Conservation (phyloP, 2,329 filamentous ascomycete species). For the Madurella fahalii region DNA sequence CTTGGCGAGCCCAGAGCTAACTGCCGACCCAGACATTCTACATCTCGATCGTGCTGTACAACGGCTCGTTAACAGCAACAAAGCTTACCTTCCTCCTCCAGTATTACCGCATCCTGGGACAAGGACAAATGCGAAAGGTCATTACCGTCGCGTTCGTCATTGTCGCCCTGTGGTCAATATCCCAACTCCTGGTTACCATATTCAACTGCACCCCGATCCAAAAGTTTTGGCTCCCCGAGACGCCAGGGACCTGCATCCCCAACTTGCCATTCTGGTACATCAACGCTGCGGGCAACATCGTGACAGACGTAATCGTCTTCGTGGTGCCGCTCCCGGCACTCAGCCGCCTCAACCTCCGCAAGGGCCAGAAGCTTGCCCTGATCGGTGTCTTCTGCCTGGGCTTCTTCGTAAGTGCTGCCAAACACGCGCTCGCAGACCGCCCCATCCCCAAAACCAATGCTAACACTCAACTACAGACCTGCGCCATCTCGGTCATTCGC, state of each 20-base stretch:
- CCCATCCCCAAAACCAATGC: not conserved
- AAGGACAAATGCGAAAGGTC: slow-evolving; percentile 30
- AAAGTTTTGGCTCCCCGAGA: slow-evolving; percentile 33
- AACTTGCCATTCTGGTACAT: slow-evolving; percentile 35
- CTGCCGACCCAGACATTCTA: slow-evolving; percentile 33
- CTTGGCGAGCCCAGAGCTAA: not conserved
- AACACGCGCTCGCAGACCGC: not conserved
- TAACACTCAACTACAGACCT: slow-evolving; percentile 26
- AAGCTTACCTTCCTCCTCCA: slow-evolving; percentile 38
- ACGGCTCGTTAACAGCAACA: slow-evolving; percentile 32
- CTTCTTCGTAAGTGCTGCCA: slow-evolving; percentile 34
- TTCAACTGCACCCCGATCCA: slow-evolving; percentile 35
- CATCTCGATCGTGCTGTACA: slow-evolving; percentile 37
- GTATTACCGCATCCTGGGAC: slow-evolving; percentile 36
- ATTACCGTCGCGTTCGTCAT: slow-evolving; percentile 31
- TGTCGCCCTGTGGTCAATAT: slow-evolving; percentile 34
- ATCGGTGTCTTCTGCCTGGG: slow-evolving; percentile 37
- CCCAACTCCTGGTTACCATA: slow-evolving; percentile 34
- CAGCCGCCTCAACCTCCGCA: slow-evolving; percentile 32
- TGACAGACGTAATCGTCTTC: slow-evolving; percentile 36
- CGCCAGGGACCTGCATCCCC: slow-evolving; percentile 32
- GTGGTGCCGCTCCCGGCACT: slow-evolving; percentile 35
- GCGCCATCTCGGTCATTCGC: slow-evolving; percentile 37
- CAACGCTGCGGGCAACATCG: slow-evolving; percentile 37
- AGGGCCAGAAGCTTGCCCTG: slow-evolving; percentile 31